Evolutionary conservation across 2,329 filamentous ascomycete genomes (phyloP).

Genomic region (Trichophyton equinum): DNA sequence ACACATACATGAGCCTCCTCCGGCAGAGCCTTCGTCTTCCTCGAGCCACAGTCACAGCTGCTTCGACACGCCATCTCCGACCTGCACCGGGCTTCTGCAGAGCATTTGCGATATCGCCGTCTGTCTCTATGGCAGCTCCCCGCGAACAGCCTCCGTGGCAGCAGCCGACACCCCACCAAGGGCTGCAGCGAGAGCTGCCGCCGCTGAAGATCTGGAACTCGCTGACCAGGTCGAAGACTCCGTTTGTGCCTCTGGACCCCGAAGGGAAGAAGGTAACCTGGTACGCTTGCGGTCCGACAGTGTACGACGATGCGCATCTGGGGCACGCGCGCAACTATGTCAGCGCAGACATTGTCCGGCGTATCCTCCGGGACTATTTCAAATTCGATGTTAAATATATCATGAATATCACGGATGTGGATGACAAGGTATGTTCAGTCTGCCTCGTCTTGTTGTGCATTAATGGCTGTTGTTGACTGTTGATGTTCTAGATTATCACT

Average conservation of each 20-base stretch:
- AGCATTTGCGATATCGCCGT: not conserved
- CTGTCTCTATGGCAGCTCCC: conserved; percentile 14
- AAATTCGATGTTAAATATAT: conserved; percentile 72
- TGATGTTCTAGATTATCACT: conserved; percentile 43
- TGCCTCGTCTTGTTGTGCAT: not conserved
- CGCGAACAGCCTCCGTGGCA: conserved; percentile 37
- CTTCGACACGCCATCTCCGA: conserved; percentile 3
- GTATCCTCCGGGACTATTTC: conserved; percentile 74
- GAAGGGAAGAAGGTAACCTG: conserved; percentile 59
- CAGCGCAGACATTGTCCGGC: conserved; percentile 73
- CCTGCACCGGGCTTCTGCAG: not conserved
- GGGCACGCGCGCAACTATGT: conserved; percentile 86
- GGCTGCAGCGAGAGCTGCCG: conserved; percentile 30
- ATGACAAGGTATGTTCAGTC: conserved; percentile 49
- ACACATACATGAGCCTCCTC: conserved; percentile 2
- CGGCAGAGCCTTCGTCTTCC: conserved; percentile 1
- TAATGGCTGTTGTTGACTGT: not conserved
- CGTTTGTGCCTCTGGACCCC: conserved; percentile 60
- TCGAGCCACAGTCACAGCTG: not conserved
- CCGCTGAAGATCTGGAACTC: conserved; percentile 68
- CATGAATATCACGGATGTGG: conserved; percentile 84
- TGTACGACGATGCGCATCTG: conserved; percentile 68
- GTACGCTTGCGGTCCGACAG: conserved; percentile 84
- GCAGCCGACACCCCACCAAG: conserved; percentile 24
- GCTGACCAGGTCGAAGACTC: conserved; percentile 59